Conservation (phyloP, 768 basidiomycete genomes). For the Boletus pseudopeckii region DNA sequence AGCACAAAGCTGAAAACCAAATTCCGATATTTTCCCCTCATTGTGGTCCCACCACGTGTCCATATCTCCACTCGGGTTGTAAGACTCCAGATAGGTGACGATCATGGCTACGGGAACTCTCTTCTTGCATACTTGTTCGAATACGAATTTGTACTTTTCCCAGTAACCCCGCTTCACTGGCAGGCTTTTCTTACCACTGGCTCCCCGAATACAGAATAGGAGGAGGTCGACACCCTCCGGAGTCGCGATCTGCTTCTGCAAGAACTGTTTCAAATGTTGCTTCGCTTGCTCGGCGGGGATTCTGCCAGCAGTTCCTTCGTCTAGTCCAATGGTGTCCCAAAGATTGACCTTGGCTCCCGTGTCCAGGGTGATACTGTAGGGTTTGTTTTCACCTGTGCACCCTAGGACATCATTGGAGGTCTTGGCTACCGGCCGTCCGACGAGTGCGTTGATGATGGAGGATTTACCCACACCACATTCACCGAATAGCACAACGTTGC, state of each 20-base stretch:
- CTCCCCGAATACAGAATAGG: constrained; percentile 29
- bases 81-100: constrained; percentile 29
- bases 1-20: constrained; percentile 33
- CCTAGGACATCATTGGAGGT: constrained; percentile 29
- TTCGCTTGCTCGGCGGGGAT: constrained; percentile 16
- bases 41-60: constrained; percentile 37
- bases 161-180: constrained; percentile 15
- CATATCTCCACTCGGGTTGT: constrained; percentile 25
- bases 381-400: constrained; percentile 25
- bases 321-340: constrained; percentile 37
- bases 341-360: constrained; percentile 20
- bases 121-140: constrained; percentile 24
- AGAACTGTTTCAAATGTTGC: constrained; percentile 20
- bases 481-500: constrained; percentile 37
- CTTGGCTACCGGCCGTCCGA: constrained; percentile 21
- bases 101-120: constrained; percentile 25
- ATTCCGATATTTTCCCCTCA: constrained; percentile 19
- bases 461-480: constrained; percentile 38
- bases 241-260: constrained; percentile 20
- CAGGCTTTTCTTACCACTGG: constrained; percentile 6
- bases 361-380: constrained; percentile 16
- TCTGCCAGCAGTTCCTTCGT: constrained; percentile 26
- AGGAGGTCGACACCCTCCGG: constrained; percentile 26
- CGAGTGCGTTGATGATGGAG: constrained; percentile 38
- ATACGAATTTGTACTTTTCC: constrained; percentile 24